A percentile compares a stretch with the other conserved stretches of the same genome.
Conservation (phyloP, 2,329 filamentous ascomycete genomes). For the Ophiocordyceps camponoti-saundersi region DNA sequence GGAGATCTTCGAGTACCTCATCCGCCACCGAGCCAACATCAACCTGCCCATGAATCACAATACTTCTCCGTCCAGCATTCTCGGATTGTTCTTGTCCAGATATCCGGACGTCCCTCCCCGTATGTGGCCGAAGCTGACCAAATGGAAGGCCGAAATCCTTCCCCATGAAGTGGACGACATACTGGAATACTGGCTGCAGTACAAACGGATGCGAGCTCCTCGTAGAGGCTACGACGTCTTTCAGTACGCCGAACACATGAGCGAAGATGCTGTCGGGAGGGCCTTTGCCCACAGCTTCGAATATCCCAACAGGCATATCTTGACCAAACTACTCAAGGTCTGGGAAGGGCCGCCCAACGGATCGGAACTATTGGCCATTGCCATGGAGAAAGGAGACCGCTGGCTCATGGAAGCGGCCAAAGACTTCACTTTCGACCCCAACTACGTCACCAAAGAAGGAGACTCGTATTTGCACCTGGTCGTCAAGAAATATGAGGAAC, state of each 20-base stretch:
- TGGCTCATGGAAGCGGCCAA: neutral
- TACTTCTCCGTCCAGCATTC: neutral
- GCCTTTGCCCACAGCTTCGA: neutral
- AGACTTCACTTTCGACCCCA: conserved; percentile 1
- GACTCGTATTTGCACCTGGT: conserved; percentile 2
- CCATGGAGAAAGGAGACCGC: neutral
- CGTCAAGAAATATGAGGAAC: neutral
- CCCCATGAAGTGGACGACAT: neutral
- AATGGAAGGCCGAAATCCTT: neutral
- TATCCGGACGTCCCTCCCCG: neutral
- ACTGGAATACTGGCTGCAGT: neutral
- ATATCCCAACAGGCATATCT: neutral
- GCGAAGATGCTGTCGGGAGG: neutral
- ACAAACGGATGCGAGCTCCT: neutral
- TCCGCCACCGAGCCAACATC: neutral
- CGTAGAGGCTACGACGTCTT: neutral
- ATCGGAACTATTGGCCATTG: neutral
- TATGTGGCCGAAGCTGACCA: neutral
- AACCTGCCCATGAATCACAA: neutral
- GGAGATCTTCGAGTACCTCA: neutral
- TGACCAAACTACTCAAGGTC: neutral
- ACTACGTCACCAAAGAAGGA: neutral
- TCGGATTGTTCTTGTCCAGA: neutral
- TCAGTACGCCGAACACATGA: neutral
- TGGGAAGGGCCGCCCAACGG: neutral